A percentile compares a stretch with the other conserved stretches of the same genome.
Conservation (phyloP, 2,329 filamentous ascomycete species). For the Fusarium austroafricanum region DNA sequence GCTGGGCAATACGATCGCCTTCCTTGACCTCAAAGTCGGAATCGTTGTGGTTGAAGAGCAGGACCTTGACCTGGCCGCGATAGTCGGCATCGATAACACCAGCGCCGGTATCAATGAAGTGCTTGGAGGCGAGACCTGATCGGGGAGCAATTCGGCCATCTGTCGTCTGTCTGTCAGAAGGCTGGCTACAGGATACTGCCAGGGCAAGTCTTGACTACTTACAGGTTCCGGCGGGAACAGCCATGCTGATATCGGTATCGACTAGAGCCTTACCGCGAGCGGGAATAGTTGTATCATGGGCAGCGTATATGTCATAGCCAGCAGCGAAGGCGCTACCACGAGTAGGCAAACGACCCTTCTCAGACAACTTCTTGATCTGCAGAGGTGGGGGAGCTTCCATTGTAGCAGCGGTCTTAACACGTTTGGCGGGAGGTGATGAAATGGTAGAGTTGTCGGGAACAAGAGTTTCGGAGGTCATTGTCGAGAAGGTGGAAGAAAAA, state of each 20-base stretch:
- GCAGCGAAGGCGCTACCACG: constrained; percentile 90
- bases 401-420: constrained; percentile 72
- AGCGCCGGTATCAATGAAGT: constrained; percentile 95
- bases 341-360: constrained; percentile 83
- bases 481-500: constrained; percentile 26
- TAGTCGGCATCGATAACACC: constrained; percentile 99
- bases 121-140: constrained; percentile 90
- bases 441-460: constrained; percentile 61
- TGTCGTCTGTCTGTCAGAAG: constrained; percentile 49
- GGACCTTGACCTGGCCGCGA: constrained; percentile 90
- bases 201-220: constrained; percentile 51
- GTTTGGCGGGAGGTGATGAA: constrained; percentile 81
- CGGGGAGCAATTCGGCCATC: constrained; percentile 91
- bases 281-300: constrained; percentile 79
- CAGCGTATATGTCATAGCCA: constrained; percentile 92
- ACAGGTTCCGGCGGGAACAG: constrained; percentile 92
- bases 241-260: constrained; percentile 91
- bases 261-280: constrained; percentile 86
- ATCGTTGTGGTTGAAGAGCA: constrained; percentile 93
- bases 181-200: neutral
- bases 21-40: constrained; percentile 82
- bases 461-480: constrained; percentile 42
- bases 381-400: constrained; percentile 68
- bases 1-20: constrained; percentile 92
- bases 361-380: constrained; percentile 87